Conservation (phyloP, 371 early-diverging fungal species). For the Blakeslea trispora region DNA sequence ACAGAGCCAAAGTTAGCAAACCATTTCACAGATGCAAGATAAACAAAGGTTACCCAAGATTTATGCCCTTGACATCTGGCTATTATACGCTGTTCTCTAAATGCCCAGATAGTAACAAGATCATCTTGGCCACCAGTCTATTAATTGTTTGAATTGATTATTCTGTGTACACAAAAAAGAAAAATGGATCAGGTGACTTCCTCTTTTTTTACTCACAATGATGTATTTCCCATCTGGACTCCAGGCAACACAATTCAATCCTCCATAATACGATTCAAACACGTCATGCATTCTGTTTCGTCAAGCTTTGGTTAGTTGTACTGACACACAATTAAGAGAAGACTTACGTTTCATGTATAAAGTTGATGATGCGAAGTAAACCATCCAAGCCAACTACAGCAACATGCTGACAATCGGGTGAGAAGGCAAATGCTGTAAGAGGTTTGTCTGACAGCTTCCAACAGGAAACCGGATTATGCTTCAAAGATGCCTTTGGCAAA, state of each 20-base stretch:
- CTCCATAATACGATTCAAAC: constrained; percentile 85
- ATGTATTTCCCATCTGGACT: constrained; percentile 91
- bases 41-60: constrained; percentile 93
- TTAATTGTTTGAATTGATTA: not conserved
- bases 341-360: constrained; percentile 58
- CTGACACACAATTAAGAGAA: too few species aligned
- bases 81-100: constrained; percentile 73
- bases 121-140: constrained; percentile 95
- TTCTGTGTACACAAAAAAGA: too few species aligned
- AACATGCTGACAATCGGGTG: constrained; percentile 85
- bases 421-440: constrained; percentile 79
- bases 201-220: constrained; percentile 61
- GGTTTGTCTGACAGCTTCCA: constrained; percentile 71
- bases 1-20: too few species aligned
- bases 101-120: constrained; percentile 89
- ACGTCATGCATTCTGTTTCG: constrained; percentile 63
- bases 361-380: constrained; percentile 72
- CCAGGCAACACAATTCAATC: constrained; percentile 86
- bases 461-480: constrained; percentile 73
- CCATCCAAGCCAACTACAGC: constrained; percentile 83
- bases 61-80: constrained; percentile 94
- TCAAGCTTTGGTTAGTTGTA: too few species aligned
- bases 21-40: too few species aligned
- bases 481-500: constrained; percentile 44
- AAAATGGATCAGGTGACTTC: too few species aligned